A percentile compares a stretch with the other conserved stretches of the same genome.
Evolutionary conservation across 805 yeast genomes (phyloP).

Genomic region (Lachancea sp.): DNA sequence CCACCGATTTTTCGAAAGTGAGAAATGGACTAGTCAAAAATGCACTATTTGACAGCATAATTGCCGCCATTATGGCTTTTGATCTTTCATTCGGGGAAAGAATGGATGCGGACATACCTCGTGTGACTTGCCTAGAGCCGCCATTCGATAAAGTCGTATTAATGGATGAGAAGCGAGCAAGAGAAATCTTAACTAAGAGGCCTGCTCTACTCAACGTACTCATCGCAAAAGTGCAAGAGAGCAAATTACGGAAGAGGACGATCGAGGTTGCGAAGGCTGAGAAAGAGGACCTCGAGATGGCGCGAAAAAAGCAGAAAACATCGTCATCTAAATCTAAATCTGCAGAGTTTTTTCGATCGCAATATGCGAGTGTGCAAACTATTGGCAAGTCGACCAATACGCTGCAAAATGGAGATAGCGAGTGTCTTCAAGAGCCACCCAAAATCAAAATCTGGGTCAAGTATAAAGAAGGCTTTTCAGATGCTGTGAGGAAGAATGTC

Average conservation of each 20-base stretch:
- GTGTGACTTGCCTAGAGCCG: constrained; percentile 23
- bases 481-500: constrained; percentile 81
- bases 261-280: constrained; percentile 17
- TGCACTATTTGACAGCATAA: constrained; percentile 33
- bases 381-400: background rate
- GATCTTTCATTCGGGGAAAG: constrained; percentile 36
- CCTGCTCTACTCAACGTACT: constrained; percentile 20
- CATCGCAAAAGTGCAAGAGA: constrained; percentile 28
- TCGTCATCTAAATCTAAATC: constrained; percentile 17
- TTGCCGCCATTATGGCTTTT: constrained; percentile 36
- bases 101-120: constrained; percentile 21
- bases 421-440: constrained; percentile 25
- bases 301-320: constrained; percentile 17
- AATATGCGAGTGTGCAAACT: constrained; percentile 30
- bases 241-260: constrained; percentile 32
- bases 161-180: constrained; percentile 19
- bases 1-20: constrained; percentile 22
- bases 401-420: constrained; percentile 2
- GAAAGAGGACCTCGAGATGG: constrained; percentile 17
- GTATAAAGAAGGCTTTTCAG: constrained; percentile 84
- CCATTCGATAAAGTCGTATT: constrained; percentile 27
- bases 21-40: constrained; percentile 24
- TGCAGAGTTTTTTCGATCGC: constrained; percentile 40
- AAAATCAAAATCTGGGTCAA: constrained; percentile 73
- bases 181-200: constrained; percentile 24